Percentiles rank a stretch among this genome's conserved stretches.
Evolutionary conservation across 768 basidiomycete genomes (phyloP).

Genomic region (Ephemerocybe angulata): DNA sequence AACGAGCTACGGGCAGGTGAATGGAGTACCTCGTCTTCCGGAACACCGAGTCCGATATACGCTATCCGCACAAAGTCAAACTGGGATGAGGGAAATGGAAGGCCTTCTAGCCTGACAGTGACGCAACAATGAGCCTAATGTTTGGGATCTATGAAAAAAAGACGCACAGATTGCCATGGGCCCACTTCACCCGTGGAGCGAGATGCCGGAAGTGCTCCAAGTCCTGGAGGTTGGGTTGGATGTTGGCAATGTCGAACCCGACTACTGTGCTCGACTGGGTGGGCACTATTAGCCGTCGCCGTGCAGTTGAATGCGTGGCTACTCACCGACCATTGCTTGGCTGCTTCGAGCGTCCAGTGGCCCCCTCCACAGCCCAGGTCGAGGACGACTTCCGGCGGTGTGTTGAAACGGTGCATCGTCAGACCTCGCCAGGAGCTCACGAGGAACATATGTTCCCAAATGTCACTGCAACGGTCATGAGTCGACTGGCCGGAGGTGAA

Average conservation of each 20-base stretch:
- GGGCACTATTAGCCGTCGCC: neutral
- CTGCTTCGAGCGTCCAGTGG: slow-evolving; percentile 68
- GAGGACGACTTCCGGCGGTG: slow-evolving; percentile 50
- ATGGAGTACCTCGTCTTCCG: slow-evolving; percentile 58
- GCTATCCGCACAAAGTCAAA: slow-evolving; percentile 69
- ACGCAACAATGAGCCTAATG: neutral
- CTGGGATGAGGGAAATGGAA: slow-evolving; percentile 53
- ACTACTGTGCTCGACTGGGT: slow-evolving; percentile 49
- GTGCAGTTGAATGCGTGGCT: neutral
- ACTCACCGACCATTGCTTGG: slow-evolving; percentile 60
- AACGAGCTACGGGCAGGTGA: neutral
- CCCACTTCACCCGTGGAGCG: slow-evolving; percentile 55
- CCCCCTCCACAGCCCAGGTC: slow-evolving; percentile 74
- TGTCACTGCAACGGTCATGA: slow-evolving; percentile 44
- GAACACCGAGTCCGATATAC: slow-evolving; percentile 62
- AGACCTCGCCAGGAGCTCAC: slow-evolving; percentile 43
- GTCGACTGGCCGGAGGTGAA: neutral
- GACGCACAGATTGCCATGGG: slow-evolving; percentile 63
- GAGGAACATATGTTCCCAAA: slow-evolving; percentile 70
- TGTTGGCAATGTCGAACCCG: slow-evolving; percentile 54
- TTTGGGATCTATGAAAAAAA: neutral
- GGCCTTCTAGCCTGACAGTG: slow-evolving; percentile 49
- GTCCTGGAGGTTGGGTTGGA: slow-evolving; percentile 49
- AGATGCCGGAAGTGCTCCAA: slow-evolving; percentile 38
- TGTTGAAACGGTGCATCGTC: slow-evolving; percentile 52